A percentile compares a stretch with the other conserved stretches of the same genome.
Conservation (phyloP, 1,139 yeast species). For the Geotrichum bryndzae region DNA sequence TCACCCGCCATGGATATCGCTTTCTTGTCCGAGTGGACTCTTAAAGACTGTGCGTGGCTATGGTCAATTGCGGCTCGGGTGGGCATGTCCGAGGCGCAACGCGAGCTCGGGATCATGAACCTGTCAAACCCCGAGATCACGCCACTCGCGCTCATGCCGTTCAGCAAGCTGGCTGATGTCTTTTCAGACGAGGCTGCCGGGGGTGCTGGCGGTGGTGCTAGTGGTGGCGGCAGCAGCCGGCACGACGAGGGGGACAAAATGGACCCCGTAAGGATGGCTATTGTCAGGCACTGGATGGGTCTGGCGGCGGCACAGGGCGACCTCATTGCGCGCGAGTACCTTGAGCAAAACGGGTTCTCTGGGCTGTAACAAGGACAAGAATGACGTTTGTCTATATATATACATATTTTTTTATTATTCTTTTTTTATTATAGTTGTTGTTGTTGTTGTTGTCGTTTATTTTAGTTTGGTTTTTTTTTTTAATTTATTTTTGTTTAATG, state of each 20-base stretch:
- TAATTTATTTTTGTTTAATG: too few relatives aligned
- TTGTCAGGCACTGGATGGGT: slow-evolving; percentile 33
- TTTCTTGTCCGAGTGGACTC: slow-evolving; percentile 25
- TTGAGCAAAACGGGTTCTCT: slow-evolving; percentile 16
- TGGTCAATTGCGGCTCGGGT: slow-evolving; percentile 33
- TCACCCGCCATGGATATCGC: slow-evolving; percentile 9
- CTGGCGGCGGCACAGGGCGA: slow-evolving; percentile 31
- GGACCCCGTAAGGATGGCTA: slow-evolving; percentile 33
- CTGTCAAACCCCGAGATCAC: slow-evolving; percentile 32
- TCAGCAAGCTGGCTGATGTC: slow-evolving; percentile 25
- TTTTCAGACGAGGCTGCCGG: slow-evolving; percentile 18
- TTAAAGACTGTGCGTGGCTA: slow-evolving; percentile 30
- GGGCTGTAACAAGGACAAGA: neutral
- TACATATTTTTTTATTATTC: neutral
- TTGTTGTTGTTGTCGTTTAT: too few relatives aligned
- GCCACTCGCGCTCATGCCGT: slow-evolving; percentile 27
- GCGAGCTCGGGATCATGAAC: slow-evolving; percentile 33
- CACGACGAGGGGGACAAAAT: slow-evolving; percentile 27
- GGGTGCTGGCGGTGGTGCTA: neutral
- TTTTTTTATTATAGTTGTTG: neutral
- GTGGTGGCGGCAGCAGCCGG: neutral
- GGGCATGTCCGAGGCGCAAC: slow-evolving; percentile 30
- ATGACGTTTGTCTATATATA: neutral
- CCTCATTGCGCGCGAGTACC: slow-evolving; percentile 31
- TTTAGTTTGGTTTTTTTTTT: too few relatives aligned